Evolutionary conservation across 2,329 filamentous ascomycete genomes (phyloP).

Genomic region (Cadophora malorum): DNA sequence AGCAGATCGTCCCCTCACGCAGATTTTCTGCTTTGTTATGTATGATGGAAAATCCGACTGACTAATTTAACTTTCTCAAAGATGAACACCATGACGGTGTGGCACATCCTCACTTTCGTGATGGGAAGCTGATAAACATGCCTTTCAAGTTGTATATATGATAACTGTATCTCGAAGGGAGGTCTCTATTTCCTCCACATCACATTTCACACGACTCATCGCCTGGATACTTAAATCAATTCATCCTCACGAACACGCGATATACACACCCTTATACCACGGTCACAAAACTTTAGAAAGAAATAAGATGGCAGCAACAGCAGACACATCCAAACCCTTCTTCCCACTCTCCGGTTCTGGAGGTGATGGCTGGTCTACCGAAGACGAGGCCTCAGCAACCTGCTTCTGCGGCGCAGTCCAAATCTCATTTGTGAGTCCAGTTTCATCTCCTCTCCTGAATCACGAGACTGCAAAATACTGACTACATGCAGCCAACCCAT

Average conservation of each 20-base stretch:
- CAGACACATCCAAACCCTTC: constrained; percentile 44
- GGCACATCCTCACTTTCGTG: neutral
- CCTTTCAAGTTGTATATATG: neutral
- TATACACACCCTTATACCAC: no score
- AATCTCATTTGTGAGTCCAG: constrained; percentile 55
- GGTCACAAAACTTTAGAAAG: no score
- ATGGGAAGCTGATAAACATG: neutral
- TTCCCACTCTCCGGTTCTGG: constrained; percentile 50
- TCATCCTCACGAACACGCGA: no score
- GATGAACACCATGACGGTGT: neutral
- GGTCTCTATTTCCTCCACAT: neutral
- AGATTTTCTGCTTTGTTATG: neutral
- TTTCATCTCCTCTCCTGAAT: neutral
- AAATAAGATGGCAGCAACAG: constrained; percentile 15
- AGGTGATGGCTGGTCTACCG: constrained; percentile 53
- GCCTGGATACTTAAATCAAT: neutral
- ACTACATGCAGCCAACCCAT: constrained; percentile 50
- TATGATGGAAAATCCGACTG: neutral
- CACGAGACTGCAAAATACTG: neutral
- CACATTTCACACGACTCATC: neutral
- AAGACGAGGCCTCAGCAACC: constrained; percentile 59
- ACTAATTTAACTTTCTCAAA: neutral
- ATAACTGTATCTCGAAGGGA: no score
- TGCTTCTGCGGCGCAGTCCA: constrained; percentile 65
- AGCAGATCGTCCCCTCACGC: neutral